Evolutionary conservation across 2,329 filamentous ascomycete species (phyloP).

Genomic region (Xylaria sp.): DNA sequence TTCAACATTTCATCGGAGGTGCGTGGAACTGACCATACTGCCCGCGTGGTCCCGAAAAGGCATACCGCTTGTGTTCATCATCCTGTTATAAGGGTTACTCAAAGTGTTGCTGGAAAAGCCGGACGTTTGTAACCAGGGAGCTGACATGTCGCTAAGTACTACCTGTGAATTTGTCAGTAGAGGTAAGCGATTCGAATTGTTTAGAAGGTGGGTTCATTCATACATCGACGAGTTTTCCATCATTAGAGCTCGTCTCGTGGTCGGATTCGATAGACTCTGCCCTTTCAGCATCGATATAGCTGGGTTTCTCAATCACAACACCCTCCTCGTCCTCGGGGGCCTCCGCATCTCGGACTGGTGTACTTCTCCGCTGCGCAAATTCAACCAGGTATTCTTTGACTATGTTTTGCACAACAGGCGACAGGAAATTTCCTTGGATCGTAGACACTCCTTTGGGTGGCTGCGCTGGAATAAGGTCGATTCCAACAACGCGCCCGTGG

Average conservation of each 20-base stretch:
- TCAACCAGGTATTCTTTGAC: constrained; percentile 80
- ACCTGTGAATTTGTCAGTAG: constrained; percentile 60
- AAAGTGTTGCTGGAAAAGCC: constrained; percentile 87
- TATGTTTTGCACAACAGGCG: constrained; percentile 75
- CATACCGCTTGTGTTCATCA: constrained; percentile 98
- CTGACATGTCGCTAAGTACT: constrained; percentile 99
- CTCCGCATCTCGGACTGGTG: constrained; percentile 24
- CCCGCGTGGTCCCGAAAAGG: constrained; percentile 87
- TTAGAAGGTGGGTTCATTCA: constrained; percentile 2
- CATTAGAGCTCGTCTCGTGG: constrained; percentile 49
- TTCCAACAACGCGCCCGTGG: constrained; percentile 82
- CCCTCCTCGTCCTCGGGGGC: constrained; percentile 39
- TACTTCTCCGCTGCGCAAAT: constrained; percentile 40
- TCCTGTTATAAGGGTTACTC: constrained; percentile 96
- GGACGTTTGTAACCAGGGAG: constrained; percentile 85
- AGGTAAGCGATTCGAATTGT: not conserved
- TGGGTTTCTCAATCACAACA: constrained; percentile 57
- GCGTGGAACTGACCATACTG: constrained; percentile 80
- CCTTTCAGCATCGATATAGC: constrained; percentile 74
- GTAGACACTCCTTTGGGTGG: constrained; percentile 92
- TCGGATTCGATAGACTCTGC: constrained; percentile 52
- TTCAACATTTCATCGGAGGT: not conserved
- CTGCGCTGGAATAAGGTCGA: constrained; percentile 92
- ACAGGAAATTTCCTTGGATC: constrained; percentile 94
- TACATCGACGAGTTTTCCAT: constrained; percentile 76